phyloP scores from a whole-genome alignment of 2,329 filamentous ascomycete species.

The Claviceps sp. region DNA sequence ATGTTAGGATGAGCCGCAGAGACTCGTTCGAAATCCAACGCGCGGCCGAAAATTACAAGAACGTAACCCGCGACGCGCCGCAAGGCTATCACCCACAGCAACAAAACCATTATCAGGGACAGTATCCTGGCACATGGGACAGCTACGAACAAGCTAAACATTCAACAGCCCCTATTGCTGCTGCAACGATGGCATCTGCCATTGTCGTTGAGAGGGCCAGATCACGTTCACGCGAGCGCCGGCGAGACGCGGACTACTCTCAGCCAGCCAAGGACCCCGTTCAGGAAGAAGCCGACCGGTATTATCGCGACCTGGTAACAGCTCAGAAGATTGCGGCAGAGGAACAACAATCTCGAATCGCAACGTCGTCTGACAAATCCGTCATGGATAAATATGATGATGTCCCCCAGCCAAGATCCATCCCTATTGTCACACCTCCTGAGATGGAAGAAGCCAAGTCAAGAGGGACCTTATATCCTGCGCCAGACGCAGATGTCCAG shows the following conservation, averaged over 20 bases:
- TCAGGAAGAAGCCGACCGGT: constrained; percentile 43
- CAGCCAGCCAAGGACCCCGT: constrained; percentile 27
- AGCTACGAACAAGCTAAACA: constrained; percentile 33
- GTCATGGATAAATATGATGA: constrained; percentile 41
- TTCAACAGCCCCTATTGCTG: constrained; percentile 34
- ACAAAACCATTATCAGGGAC: constrained; percentile 21
- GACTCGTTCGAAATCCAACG: constrained; percentile 35
- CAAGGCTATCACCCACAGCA: constrained; percentile 11
- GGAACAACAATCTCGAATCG: constrained; percentile 38
- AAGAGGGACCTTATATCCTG: constrained; percentile 37
- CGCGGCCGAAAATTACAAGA: constrained; percentile 18
- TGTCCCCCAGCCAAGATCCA: constrained; percentile 20
- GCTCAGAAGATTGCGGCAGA: constrained; percentile 41
- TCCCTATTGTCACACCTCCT: constrained; percentile 42
- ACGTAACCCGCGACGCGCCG: constrained; percentile 9
- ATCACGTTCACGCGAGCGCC: constrained; percentile 20
- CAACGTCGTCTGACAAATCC: constrained; percentile 35
- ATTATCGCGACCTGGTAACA: constrained; percentile 41
- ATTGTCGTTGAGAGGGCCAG: constrained; percentile 29
- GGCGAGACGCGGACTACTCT: constrained; percentile 17
- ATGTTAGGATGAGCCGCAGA: constrained; percentile 32
- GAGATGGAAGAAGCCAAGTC: constrained; percentile 28
- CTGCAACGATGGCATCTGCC: constrained; percentile 33
- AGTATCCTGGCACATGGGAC: constrained; percentile 29
- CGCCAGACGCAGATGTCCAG: constrained; percentile 49